Evolutionary conservation across 1,284 basidiomycete genomes (phyloP), one percentile per base, ranked within the genome.

Genomic region (Malassezia sympodialis): DNA sequence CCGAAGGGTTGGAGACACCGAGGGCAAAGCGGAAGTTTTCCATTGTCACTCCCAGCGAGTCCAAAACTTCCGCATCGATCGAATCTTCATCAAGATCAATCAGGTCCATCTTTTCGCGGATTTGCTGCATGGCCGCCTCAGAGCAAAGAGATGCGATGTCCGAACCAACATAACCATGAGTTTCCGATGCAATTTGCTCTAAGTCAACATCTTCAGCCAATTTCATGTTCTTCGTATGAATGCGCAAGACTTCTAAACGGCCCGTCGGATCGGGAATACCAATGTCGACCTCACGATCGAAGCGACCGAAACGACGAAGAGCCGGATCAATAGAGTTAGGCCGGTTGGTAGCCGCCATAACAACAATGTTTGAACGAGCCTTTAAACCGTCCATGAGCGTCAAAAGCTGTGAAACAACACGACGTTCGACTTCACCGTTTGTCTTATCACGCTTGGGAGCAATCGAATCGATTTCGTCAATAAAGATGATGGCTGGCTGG

Each of bases 171-270:
- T 98, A 98, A 76, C 93, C 93, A 77, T 98, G 93, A 3, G 93
- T 98, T 76, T 98, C 94, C 47, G 91, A 90, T 49, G 93, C 93
- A 68, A 98, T 96, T 84, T 88, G 68, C 17, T 98, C 93, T 53
- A 98, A 82, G 70, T 98, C 94, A 45, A 98, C 93, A 69, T 98
- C 94, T 56, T 96, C 91, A n/a, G 78, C 83, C 41, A 98, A 81
- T 79, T 96, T 98, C 93, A 98, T 98, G 81, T 98, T 98, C 84
- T 96, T 98, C 56, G 94, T 98, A 80, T 96, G 93, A 64, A 98
- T 98, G 60, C 93, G 87, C 59, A 98, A 83, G 68, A 98, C 96
- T 77, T 98, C 93, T 42, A 96, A 83, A 77, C 94, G 93, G 55
- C 93, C 91, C 58, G 91, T 96, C 0, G 93, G 91, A 77, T 98